A percentile compares a stretch with the other conserved stretches of the same genome.
phyloP scores from a whole-genome alignment of 2,329 filamentous ascomycete species.

The Colletotrichum melonis region DNA sequence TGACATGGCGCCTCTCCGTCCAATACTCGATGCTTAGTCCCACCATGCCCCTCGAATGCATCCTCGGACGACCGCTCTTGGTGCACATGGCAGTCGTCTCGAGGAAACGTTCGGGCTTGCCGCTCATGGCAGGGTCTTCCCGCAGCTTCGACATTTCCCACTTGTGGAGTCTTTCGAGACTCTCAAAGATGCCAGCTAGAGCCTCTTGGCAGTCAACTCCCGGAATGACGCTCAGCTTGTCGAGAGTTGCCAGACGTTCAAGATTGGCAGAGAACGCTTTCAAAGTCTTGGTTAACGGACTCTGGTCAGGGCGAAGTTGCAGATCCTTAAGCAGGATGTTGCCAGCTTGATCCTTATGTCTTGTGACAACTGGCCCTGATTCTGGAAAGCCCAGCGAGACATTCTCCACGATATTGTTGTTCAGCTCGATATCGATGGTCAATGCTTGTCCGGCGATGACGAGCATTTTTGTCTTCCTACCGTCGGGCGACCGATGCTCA shows the following conservation, averaged over 20 bases:
- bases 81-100: constrained; percentile 73
- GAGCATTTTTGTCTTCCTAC: constrained; percentile 64
- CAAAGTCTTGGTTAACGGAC: constrained; percentile 76
- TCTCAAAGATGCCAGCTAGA: constrained; percentile 77
- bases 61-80: constrained; percentile 75
- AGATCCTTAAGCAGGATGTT: constrained; percentile 75
- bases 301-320: constrained; percentile 67
- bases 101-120: constrained; percentile 60
- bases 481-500: constrained; percentile 57
- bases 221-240: constrained; percentile 76
- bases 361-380: constrained; percentile 67
- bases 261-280: constrained; percentile 79
- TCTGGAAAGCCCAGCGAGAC: constrained; percentile 74
- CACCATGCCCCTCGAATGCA: constrained; percentile 75
- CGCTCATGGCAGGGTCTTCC: constrained; percentile 57
- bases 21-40: constrained; percentile 84
- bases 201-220: constrained; percentile 83
- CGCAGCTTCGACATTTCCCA: constrained; percentile 74
- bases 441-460: constrained; percentile 72
- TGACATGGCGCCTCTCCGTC: constrained; percentile 70
- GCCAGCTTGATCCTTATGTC: constrained; percentile 70
- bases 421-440: constrained; percentile 70
- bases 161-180: constrained; percentile 75
- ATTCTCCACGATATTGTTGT: constrained; percentile 70
- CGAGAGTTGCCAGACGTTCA: constrained; percentile 74